Conservation (phyloP, 225 moss, liverwort and hornwort genomes). For the Polytrichum formosum region DNA sequence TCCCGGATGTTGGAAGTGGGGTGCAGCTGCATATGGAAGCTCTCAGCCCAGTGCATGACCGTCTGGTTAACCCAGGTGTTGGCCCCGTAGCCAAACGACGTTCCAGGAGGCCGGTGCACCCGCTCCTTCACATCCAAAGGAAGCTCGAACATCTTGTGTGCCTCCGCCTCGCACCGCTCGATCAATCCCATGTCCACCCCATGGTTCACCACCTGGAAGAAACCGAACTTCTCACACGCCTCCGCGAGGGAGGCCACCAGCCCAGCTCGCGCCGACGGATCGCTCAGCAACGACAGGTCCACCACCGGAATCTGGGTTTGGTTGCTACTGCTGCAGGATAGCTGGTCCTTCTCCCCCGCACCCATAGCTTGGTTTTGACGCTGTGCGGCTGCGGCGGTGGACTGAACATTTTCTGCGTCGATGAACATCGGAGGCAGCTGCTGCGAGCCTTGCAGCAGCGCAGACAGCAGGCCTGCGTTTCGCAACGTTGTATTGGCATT, state of each 20-base stretch:
- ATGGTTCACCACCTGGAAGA: conserved; percentile 83
- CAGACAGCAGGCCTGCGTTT: conserved; percentile 32
- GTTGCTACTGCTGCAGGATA: background rate
- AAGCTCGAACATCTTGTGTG: conserved; percentile 62
- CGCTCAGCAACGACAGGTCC: conserved; percentile 31
- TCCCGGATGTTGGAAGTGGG: conserved; percentile 46
- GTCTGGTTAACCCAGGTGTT: conserved; percentile 56
- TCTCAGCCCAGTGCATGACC: conserved; percentile 61
- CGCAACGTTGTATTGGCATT: conserved; percentile 34
- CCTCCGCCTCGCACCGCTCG: conserved; percentile 34
- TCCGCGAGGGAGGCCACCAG: conserved; percentile 29
- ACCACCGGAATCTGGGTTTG: conserved; percentile 29
- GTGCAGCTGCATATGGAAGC: conserved; percentile 57
- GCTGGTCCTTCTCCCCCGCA: background rate
- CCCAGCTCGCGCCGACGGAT: conserved; percentile 9
- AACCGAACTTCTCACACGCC: conserved; percentile 52
- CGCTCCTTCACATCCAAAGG: conserved; percentile 56
- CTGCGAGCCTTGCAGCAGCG: conserved; percentile 28
- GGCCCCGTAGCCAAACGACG: conserved; percentile 53
- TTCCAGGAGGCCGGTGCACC: conserved; percentile 39
- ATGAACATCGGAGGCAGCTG: conserved; percentile 44
- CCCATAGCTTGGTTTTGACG: conserved; percentile 24
- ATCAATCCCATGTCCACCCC: conserved; percentile 45
- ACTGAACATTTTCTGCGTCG: conserved; percentile 10
- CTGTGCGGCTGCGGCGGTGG: conserved; percentile 19